These are phyloP conservation scores for Penicillium tannophilum DNA, from an alignment of 495 filamentous ascomycete genomes.

Conservation along the genomic window DNA sequence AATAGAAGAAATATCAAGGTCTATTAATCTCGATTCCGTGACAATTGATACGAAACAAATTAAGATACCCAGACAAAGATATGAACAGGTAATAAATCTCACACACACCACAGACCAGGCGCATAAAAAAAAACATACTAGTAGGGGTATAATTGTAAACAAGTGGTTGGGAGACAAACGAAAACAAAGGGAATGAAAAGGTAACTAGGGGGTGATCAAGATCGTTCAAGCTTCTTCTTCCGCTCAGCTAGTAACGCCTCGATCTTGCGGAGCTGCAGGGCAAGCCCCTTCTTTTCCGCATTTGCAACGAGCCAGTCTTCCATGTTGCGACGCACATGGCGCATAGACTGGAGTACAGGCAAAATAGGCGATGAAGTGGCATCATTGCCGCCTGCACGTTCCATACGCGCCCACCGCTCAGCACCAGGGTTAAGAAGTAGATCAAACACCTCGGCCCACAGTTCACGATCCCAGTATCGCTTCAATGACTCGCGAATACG, in stretches of 20 bases:
- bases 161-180: background rate
- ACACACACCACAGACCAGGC: background rate
- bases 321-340: conserved; percentile 71
- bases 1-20: background rate
- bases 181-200: background rate
- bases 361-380: background rate
- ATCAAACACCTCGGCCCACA: conserved; percentile 85
- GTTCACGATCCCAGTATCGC: conserved; percentile 91
- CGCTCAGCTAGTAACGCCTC: conserved; percentile 69
- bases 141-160: conserved; percentile 1
- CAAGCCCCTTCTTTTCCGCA: conserved; percentile 74
- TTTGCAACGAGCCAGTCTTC: conserved; percentile 80
- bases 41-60: background rate
- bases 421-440: conserved; percentile 77
- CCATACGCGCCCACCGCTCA: conserved; percentile 52
- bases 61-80: background rate
- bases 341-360: conserved; percentile 69
- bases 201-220: conserved; percentile 4
- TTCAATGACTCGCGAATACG: conserved; percentile 77
- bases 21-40: background rate
- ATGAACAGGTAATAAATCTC: background rate
- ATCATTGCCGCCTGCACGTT: conserved; percentile 19
- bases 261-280: conserved; percentile 59
- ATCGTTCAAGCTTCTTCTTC: conserved; percentile 55
- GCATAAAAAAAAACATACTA: background rate